Evolutionary conservation across 768 basidiomycete genomes (phyloP), one percentile per base, ranked within the genome.

Genomic region (Phanerodontia chrysosporium): DNA sequence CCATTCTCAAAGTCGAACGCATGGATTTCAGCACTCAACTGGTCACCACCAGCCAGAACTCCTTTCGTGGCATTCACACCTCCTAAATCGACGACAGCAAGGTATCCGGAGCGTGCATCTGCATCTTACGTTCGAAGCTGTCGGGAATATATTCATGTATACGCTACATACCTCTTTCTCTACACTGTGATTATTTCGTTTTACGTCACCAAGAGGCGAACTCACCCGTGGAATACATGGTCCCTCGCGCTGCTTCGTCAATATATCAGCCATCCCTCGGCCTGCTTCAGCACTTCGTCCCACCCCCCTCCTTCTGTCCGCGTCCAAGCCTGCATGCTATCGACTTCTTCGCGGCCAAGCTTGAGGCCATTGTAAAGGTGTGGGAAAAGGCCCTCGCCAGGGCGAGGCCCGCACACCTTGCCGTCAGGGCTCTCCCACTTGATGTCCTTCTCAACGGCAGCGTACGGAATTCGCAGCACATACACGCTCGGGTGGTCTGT

Each of bases 351-450:
- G 32, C 51, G 52, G n/a, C 69, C 69, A 1, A 70, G 58, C 52
- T 59, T 61, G 39, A 63, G 46, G 63, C 55, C 63, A 42, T 60
- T 63, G 39, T 63, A 63, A 49, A 63, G 45, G 54, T 63, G 62
- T 32, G 62, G 62, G 52, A 63, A 63, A 39, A 63, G 39, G 21
- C 66, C 64, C 46, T 64, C 68, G 42, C 68, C 68, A n/a, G 59
- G 62, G 14, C 53, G 21, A 7, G 62, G 51, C 14, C 65, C 67
- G 39, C 61, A 65, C 62, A 68, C 61, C 53, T 69, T 59, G 59
- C 49, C 64, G 58, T 54, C 60, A 58, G 55, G 65, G 58, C 62
- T 68, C 55, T 67, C 70, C 72, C 72, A 73, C 45, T 62, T 48
- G 44, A 72, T 65, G 6, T 64, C 53, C 51, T 64, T 59, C 27